Conservation (phyloP, 805 yeast species). For the Candida berthetii region DNA sequence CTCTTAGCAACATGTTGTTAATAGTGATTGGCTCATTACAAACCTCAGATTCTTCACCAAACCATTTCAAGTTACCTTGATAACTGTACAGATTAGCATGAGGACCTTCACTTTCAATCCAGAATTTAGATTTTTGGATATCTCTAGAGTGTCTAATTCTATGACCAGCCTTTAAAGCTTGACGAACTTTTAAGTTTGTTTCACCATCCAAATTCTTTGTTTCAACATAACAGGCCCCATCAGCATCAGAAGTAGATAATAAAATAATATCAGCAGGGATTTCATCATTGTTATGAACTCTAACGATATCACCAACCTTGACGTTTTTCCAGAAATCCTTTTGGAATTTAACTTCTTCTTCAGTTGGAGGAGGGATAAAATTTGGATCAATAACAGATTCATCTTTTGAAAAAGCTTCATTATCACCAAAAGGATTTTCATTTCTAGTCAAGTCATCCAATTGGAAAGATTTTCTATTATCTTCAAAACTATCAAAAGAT, state of each 20-base stretch:
- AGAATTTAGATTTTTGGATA: slow-evolving; percentile 45
- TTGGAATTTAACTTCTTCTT: slow-evolving; percentile 37
- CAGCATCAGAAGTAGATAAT: slow-evolving; percentile 59
- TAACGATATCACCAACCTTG: slow-evolving; percentile 64
- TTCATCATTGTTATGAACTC: slow-evolving; percentile 70
- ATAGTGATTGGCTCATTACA: slow-evolving; percentile 61
- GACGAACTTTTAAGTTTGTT: slow-evolving; percentile 71
- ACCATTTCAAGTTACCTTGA: slow-evolving; percentile 62
- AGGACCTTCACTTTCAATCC: slow-evolving; percentile 82
- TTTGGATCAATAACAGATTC: slow-evolving; percentile 52
- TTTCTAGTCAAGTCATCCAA: slow-evolving; percentile 16
- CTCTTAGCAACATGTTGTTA: slow-evolving; percentile 66
- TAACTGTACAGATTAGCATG: slow-evolving; percentile 72
- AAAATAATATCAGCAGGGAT: slow-evolving; percentile 71
- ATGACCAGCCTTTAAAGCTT: slow-evolving; percentile 59
- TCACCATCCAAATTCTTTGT: slow-evolving; percentile 82
- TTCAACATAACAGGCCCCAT: slow-evolving; percentile 66
- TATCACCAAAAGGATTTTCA: slow-evolving; percentile 21
- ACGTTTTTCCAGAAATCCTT: slow-evolving; percentile 64
- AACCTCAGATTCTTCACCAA: slow-evolving; percentile 30
- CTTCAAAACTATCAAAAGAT: slow-evolving; percentile 32
- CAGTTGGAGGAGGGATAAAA: slow-evolving; percentile 46
- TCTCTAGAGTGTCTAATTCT: slow-evolving; percentile 42
- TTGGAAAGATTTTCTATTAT: slow-evolving; percentile 20
- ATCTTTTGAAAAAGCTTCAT: slow-evolving; percentile 28